Evolutionary conservation across 1,139 yeast genomes (phyloP), one percentile per base, ranked within the genome.

Genomic region (Suhomyces wounanorum): DNA sequence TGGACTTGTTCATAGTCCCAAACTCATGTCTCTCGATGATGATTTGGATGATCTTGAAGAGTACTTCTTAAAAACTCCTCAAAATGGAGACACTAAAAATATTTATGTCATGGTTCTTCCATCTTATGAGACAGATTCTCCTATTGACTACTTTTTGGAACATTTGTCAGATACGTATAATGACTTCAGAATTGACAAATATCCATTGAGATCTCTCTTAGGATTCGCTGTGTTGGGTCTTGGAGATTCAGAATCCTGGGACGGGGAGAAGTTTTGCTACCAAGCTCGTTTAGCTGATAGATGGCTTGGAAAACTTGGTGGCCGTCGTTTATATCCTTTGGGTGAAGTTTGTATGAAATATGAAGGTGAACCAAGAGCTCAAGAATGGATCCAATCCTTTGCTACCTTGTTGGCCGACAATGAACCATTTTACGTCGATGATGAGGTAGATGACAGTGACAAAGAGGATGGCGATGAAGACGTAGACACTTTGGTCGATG

Each of bases 41-140:
- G 96, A 91, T 60, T 75, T 92, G 18, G 89, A 86, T 56, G 97
- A 91, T 66, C 71, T 89, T 51, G 97, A 91, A 62, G 87, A 88
- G 52, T 91, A 82, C 67, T 91, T 91, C 67, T 75, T 89, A 44
- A 77, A 82, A 44, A 83, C 86, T 13, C 89, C 90, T 8, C 58
- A 65, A 8, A 62, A 67, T 28, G 70, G 69, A 8, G 61, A 57
- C 30, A 55, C 60, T 11, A 72, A 74, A 49, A 75, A 82, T 42
- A 70, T 89, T n/a, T 91, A 89, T 61, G 64, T 92, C 23, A 60
- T 91, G 56, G 89, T 91, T 14, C 74, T 91, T 28, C 98, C 98
- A 2, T 89, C 97, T 0, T 91, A 91, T 64, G 97, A 90, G 60
- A 88, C 92, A 0, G 97, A 91, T 67, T 88, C 96, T 1, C 97